Base-by-base conservation (phyloP, 1,139 yeast genomes). In the Suhomyces choctaworum region DNA sequence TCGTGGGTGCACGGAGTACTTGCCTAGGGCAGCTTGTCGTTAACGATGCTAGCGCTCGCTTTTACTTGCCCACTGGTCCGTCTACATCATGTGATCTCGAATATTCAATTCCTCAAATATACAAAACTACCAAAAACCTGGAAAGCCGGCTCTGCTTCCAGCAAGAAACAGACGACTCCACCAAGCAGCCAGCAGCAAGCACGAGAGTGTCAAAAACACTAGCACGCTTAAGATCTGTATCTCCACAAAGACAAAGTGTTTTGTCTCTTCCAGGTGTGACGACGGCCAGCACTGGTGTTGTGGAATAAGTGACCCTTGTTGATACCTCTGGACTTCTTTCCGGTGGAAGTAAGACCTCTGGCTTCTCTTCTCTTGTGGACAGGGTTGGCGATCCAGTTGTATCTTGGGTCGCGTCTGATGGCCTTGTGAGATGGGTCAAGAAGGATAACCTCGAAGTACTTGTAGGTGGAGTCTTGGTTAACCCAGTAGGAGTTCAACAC, bases 301-400 rank as follows among this genome's bases (percentile, higher is more conserved):
- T 84, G 81, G 96, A 66, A 92, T 73, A 80, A 79, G 90, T 92
- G 98, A 70, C 98, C 98, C 86, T 90, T 92, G 95, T 89, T 88
- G 83, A 92, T 88, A 87, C 98, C 98, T 82, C 98, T 86, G 77
- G 96, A 88, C 76, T 88, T 85, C 94, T 89, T 92, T 70, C 98
- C 98, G 61, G 94, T 83, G 62, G 97, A 66, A 64, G 98, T 92
- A 65, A 92, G 88, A 75, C 97, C 97, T 84, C 98, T 94, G 64
- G 95, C 77, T 78, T 94, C 98, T 80, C 98, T 89, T 87, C 88
- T 97, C 86, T 92, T 92, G 95, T 92, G 98, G 57, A 92, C 98
- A 64, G 98, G 96, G 87, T 88, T 87, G 68, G 76, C 88, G 75
- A 92, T 92, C 98, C 98, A 92, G 97, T 94, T 92, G 95, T 82